These are phyloP conservation scores for Scedosporium boydii DNA, from an alignment of 2,329 filamentous ascomycete species.

Conservation along the genomic window DNA sequence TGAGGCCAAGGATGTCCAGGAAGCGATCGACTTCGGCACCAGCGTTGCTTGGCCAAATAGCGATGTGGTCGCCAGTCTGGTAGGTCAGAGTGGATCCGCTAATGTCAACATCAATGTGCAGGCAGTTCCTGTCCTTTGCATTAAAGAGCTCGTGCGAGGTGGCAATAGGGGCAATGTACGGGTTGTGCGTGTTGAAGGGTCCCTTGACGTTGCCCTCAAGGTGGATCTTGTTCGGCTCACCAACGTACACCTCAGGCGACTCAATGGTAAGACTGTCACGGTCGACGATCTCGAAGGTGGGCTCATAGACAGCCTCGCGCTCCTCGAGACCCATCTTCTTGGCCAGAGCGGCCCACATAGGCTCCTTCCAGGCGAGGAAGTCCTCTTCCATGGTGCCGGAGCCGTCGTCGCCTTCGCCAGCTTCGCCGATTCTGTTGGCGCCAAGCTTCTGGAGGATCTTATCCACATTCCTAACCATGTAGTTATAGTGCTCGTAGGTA, in stretches of 20 bases:
- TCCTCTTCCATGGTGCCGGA: conserved; percentile 99
- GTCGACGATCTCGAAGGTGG: conserved; percentile 75
- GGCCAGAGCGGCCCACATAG: conserved; percentile 86
- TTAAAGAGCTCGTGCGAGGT: conserved; percentile 89
- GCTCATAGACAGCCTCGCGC: conserved; percentile 92
- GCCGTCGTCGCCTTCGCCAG: conserved; percentile 94
- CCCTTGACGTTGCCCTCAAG: conserved; percentile 76
- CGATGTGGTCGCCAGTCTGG: conserved; percentile 95
- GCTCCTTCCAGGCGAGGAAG: conserved; percentile 97
- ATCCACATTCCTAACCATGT: conserved; percentile 90
- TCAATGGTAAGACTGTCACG: conserved; percentile 64
- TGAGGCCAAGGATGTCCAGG: conserved; percentile 66
- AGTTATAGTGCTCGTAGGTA: conserved; percentile 99
- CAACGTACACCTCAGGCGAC: conserved; percentile 77
- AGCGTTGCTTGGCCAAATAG: conserved; percentile 92
- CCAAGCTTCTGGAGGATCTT: conserved; percentile 73
- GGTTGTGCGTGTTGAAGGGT: conserved; percentile 93
- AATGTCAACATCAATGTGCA: conserved; percentile 93
- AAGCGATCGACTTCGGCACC: conserved; percentile 89
- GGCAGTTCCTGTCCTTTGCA: conserved; percentile 83
- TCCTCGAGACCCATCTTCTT: conserved; percentile 84
- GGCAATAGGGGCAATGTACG: conserved; percentile 86
- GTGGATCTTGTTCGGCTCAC: conserved; percentile 94
- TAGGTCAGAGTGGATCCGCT: conserved; percentile 83
- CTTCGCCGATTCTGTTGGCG: conserved; percentile 72